phyloP scores from a whole-genome alignment of 306 rosid genomes.

The Sicyos baderoa region DNA sequence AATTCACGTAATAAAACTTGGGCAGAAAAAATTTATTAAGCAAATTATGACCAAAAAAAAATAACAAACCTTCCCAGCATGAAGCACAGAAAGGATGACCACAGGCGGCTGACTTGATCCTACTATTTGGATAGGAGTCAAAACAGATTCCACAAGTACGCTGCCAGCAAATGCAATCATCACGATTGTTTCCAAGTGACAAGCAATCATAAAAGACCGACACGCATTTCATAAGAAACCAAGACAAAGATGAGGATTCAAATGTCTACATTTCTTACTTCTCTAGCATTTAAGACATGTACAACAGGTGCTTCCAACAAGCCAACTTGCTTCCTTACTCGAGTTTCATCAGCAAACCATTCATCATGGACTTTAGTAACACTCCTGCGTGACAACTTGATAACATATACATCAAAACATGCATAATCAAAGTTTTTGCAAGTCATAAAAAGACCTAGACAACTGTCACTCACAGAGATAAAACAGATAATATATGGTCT shows the following conservation, averaged over 20 bases:
- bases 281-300: constrained; percentile 24
- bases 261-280: constrained; percentile 10
- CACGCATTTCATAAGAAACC: neutral
- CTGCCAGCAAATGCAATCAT: constrained; percentile 21
- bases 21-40: too few species aligned
- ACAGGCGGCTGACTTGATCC: constrained; percentile 52
- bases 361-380: constrained; percentile 56
- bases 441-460: neutral
- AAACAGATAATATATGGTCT: neutral
- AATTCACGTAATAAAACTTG: too few species aligned
- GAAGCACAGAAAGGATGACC: constrained; percentile 66
- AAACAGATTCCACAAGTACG: constrained; percentile 72
- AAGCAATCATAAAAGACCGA: neutral
- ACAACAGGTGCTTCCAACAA: constrained; percentile 45
- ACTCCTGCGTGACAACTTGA: constrained; percentile 28
- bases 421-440: neutral
- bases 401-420: neutral
- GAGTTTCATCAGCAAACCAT: constrained; percentile 69
- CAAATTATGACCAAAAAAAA: neutral
- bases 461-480: neutral
- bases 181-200: neutral
- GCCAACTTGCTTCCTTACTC: constrained; percentile 50
- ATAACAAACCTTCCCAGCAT: constrained; percentile 49
- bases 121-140: constrained; percentile 37
- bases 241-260: neutral